Evolutionary conservation across 2,329 filamentous ascomycete species (phyloP).

Genomic region (Sclerotinia glacialis): DNA sequence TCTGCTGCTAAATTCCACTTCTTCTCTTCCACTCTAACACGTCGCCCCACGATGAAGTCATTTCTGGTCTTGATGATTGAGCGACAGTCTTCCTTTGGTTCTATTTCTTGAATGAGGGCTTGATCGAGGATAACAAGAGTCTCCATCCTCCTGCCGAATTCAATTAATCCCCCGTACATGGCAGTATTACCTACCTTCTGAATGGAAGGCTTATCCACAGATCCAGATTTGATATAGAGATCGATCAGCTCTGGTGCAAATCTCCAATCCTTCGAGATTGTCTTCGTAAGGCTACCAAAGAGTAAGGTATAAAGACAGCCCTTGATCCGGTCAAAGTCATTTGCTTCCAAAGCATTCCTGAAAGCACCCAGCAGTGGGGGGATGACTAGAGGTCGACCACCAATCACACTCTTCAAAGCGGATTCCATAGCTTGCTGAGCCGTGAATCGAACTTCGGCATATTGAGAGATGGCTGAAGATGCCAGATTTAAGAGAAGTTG

Average conservation of each 20-base stretch:
- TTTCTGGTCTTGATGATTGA: conserved; percentile 63
- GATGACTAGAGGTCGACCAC: conserved; percentile 83
- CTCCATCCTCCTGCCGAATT: conserved; percentile 87
- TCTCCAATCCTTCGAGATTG: conserved; percentile 87
- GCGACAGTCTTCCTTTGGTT: conserved; percentile 29
- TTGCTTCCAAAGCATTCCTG: conserved; percentile 71
- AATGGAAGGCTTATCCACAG: conserved; percentile 90
- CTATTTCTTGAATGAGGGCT: conserved; percentile 55
- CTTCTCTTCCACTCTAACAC: conserved; percentile 74
- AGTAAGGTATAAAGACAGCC: conserved; percentile 88
- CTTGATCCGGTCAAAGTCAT: conserved; percentile 89
- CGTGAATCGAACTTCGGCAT: conserved; percentile 92
- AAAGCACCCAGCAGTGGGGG: conserved; percentile 79
- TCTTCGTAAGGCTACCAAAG: conserved; percentile 84
- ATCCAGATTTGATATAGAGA: conserved; percentile 83
- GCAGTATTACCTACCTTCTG: conserved; percentile 82
- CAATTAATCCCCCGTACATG: conserved; percentile 74
- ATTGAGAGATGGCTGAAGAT: conserved; percentile 83
- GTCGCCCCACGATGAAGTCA: conserved; percentile 70
- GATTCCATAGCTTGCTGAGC: conserved; percentile 92
- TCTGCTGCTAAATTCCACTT: conserved; percentile 80
- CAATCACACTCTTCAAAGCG: conserved; percentile 85
- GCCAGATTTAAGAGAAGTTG: conserved; percentile 80
- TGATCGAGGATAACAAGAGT: conserved; percentile 79
- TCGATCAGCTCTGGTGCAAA: conserved; percentile 88